A percentile compares a stretch with the other conserved stretches of the same genome.
phyloP scores from a whole-genome alignment of 2,329 filamentous ascomycete genomes.

The Penicillium glabrum region DNA sequence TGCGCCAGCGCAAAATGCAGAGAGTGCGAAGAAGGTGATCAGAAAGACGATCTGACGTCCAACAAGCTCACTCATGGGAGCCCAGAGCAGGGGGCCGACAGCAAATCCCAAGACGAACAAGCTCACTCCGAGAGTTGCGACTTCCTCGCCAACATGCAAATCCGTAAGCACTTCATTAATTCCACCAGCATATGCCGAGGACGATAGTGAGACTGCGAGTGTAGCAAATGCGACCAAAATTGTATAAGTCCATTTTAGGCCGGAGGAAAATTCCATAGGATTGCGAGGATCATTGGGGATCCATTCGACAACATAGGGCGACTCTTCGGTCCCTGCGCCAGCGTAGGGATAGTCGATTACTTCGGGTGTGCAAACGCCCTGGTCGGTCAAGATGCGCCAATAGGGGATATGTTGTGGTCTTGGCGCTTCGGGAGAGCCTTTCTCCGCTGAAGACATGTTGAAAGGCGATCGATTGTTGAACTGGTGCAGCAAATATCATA shows the following conservation, averaged over 20 bases:
- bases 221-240: slow-evolving; percentile 31
- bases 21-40: slow-evolving; percentile 55
- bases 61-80: slow-evolving; percentile 24
- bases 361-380: slow-evolving; percentile 22
- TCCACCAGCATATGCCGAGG: slow-evolving; percentile 34
- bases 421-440: slow-evolving; percentile 2
- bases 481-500: neutral
- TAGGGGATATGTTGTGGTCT: slow-evolving; percentile 18
- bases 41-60: slow-evolving; percentile 57
- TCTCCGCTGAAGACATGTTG: neutral
- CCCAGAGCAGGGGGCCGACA: slow-evolving; percentile 41
- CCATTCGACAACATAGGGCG: slow-evolving; percentile 39
- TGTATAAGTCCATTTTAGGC: slow-evolving; percentile 35
- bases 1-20: slow-evolving; percentile 59
- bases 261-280: slow-evolving; percentile 29
- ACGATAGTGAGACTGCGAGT: slow-evolving; percentile 35
- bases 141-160: slow-evolving; percentile 31
- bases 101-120: slow-evolving; percentile 43
- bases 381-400: slow-evolving; percentile 25
- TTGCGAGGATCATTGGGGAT: slow-evolving; percentile 37
- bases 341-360: slow-evolving; percentile 21
- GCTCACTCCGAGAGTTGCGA: slow-evolving; percentile 35
- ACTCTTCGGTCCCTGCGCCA: slow-evolving; percentile 34
- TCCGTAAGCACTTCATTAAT: slow-evolving; percentile 23
- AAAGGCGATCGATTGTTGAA: neutral